A percentile compares a stretch with the other conserved stretches of the same genome.
phyloP scores from a whole-genome alignment of 2,329 filamentous ascomycete species.

The Fusarium chlamydosporum region DNA sequence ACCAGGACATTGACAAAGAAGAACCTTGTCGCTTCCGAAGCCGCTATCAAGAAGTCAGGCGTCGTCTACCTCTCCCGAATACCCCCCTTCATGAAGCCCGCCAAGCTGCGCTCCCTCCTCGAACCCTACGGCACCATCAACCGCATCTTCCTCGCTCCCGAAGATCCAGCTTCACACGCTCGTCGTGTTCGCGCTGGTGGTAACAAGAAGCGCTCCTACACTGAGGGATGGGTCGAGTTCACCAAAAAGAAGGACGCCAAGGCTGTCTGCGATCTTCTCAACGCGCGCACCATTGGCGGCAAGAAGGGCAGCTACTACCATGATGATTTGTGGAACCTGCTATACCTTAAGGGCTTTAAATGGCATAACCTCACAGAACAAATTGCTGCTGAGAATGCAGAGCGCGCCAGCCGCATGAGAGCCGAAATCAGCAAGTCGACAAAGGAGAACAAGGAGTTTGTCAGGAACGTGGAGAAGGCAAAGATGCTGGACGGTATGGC shows the following conservation, averaged over 20 bases:
- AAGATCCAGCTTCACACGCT: conserved; percentile 76
- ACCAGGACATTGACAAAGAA: conserved; percentile 73
- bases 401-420: conserved; percentile 79
- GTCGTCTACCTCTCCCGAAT: conserved; percentile 87
- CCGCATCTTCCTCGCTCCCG: conserved; percentile 83
- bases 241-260: conserved; percentile 82
- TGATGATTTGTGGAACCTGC: conserved; percentile 88
- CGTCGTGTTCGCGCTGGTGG: conserved; percentile 79
- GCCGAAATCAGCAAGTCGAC: conserved; percentile 82
- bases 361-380: conserved; percentile 83
- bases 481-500: conserved; percentile 85
- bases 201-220: conserved; percentile 86
- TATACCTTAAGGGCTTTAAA: conserved; percentile 87
- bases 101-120: conserved; percentile 81
- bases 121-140: conserved; percentile 81
- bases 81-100: conserved; percentile 89
- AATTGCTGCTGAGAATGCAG: conserved; percentile 85
- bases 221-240: conserved; percentile 91
- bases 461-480: conserved; percentile 81
- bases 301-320: conserved; percentile 88
- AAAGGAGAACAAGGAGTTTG: conserved; percentile 85
- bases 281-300: conserved; percentile 82
- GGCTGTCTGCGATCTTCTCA: conserved; percentile 80
- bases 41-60: conserved; percentile 78
- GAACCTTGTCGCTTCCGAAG: conserved; percentile 75